Percentiles rank a stretch among this genome's conserved stretches.
Conservation (phyloP, 768 basidiomycete species). For the Leccinum subtestaceum region DNA sequence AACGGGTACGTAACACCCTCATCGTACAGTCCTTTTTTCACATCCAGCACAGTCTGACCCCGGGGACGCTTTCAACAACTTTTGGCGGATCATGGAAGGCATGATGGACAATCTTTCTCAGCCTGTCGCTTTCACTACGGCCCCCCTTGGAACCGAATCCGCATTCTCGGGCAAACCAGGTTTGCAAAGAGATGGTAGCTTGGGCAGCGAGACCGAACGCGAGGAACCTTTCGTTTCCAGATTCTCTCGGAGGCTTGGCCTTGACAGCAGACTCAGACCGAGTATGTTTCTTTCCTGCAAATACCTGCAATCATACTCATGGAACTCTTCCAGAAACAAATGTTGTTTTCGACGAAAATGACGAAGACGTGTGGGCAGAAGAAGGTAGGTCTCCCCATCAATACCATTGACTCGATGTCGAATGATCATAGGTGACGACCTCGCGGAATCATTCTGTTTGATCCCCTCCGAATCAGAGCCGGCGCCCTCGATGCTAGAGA, state of each 20-base stretch:
- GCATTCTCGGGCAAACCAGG: constrained; percentile 22
- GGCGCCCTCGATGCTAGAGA: constrained; percentile 48
- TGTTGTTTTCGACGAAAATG: constrained; percentile 42
- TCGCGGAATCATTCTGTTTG: constrained; percentile 78
- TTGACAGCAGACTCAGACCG: constrained; percentile 21
- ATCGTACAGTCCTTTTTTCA: no score
- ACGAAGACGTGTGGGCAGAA: constrained; percentile 60
- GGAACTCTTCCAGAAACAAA: constrained; percentile 18
- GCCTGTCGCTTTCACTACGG: constrained; percentile 75
- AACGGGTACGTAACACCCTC: constrained; percentile 48
- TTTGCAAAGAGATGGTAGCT: constrained; percentile 47
- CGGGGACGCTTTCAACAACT: constrained; percentile 83
- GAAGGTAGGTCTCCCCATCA: constrained; percentile 45
- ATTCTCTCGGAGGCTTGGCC: constrained; percentile 45
- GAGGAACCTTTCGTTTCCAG: constrained; percentile 63
- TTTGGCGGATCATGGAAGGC: constrained; percentile 86
- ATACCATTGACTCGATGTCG: neutral
- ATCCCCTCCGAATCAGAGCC: constrained; percentile 62
- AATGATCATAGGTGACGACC: constrained; percentile 49
- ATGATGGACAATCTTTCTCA: constrained; percentile 86
- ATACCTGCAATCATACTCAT: constrained; percentile 7
- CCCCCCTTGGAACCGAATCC: constrained; percentile 56
- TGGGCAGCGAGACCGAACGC: constrained; percentile 64
- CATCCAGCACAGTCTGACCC: constrained; percentile 60
- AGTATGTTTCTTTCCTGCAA: constrained; percentile 15